Percentiles rank a stretch among this genome's conserved stretches.
phyloP scores from a whole-genome alignment of 164 flowering plant genomes.

The Akebia trifoliata region DNA sequence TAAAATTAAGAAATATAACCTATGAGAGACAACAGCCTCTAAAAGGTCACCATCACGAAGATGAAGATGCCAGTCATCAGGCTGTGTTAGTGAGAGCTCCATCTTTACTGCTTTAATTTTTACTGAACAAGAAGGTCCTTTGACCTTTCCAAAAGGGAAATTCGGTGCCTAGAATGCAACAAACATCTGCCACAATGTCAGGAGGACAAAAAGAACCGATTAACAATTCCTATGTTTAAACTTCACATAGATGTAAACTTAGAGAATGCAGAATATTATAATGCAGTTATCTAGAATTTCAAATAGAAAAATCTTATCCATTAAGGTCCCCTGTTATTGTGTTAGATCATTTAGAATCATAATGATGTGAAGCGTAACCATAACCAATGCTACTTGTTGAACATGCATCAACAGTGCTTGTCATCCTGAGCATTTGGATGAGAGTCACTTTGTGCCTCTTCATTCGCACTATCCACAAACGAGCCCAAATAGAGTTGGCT shows the following conservation, averaged over 20 bases:
- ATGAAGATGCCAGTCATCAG: conserved; percentile 99
- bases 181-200: conserved; percentile 3
- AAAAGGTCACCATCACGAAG: conserved; percentile 90
- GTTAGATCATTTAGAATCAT: not conserved
- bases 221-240: not conserved
- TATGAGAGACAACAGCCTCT: conserved; percentile 69
- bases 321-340: not conserved
- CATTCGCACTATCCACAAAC: no score
- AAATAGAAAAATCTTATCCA: not conserved
- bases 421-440: no score
- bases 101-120: conserved; percentile 35
- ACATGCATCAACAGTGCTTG: no score
- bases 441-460: no score
- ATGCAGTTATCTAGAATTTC: not conserved
- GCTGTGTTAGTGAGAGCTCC: conserved; percentile 69
- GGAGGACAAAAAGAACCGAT: not conserved
- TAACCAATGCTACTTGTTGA: no score
- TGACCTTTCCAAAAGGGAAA: conserved; percentile 17
- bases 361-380: no score
- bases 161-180: conserved; percentile 14
- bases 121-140: conserved; percentile 19
- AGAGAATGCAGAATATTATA: not conserved
- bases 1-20: conserved; percentile 30
- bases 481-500: no score
- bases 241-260: not conserved